These are phyloP conservation scores for Komagataella populi DNA, from an alignment of 805 yeast species.

Conservation along the genomic window DNA sequence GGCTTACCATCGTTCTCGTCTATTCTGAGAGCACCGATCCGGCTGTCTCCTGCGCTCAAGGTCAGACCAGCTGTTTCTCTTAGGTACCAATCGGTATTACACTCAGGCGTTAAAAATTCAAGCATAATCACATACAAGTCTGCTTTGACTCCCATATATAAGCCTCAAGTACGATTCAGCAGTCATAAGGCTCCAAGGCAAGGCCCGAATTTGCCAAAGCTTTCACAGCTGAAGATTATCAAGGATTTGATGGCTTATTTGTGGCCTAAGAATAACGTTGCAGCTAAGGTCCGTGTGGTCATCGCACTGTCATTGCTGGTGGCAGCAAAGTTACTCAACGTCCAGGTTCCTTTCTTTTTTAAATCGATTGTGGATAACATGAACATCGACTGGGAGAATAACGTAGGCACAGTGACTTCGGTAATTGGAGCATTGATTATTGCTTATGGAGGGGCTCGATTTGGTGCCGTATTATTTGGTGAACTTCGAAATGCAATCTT, in stretches of 20 bases:
- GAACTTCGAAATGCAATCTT: conserved; percentile 91
- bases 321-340: conserved; percentile 75
- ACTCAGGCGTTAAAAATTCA: neutral
- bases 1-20: conserved; percentile 12
- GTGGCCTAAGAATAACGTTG: conserved; percentile 67
- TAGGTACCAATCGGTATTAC: neutral
- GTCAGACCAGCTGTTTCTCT: neutral
- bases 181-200: neutral
- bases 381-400: conserved; percentile 76
- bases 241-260: conserved; percentile 52
- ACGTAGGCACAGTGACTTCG: conserved; percentile 50
- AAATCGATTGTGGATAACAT: conserved; percentile 79
- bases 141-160: neutral
- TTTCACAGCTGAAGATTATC: conserved; percentile 41
- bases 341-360: conserved; percentile 93
- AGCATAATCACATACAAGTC: neutral
- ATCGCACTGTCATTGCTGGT: conserved; percentile 64
- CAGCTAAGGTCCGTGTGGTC: conserved; percentile 60
- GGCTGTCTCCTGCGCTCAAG: neutral
- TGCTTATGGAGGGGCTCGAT: conserved; percentile 88
- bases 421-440: conserved; percentile 55
- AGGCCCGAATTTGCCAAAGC: neutral
- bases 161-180: neutral
- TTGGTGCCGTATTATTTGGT: conserved; percentile 90
- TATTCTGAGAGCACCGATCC: neutral